These are phyloP conservation scores for Senecio squalidus DNA, from an alignment of 140 eudicot genomes.

Conservation along the genomic window DNA sequence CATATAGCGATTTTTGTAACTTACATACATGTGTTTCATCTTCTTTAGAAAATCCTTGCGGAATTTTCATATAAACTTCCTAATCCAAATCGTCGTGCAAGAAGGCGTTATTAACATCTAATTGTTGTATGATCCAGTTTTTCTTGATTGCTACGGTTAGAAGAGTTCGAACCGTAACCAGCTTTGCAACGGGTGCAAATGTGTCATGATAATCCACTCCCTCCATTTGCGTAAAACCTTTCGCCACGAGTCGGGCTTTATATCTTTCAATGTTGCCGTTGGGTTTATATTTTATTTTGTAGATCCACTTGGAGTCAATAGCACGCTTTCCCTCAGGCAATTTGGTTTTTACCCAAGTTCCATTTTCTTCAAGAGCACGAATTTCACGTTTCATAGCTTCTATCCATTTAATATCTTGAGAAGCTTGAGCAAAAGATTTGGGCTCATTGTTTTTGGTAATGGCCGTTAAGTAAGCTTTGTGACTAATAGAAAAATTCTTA, in stretches of 20 bases:
- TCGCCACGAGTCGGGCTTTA: too few relatives aligned
- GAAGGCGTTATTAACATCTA: not conserved
- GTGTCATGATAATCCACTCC: too few relatives aligned
- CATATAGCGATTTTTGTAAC: not conserved
- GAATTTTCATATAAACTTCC: too few relatives aligned
- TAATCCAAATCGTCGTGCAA: too few relatives aligned
- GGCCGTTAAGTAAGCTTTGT: not conserved
- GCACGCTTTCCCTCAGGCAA: not conserved
- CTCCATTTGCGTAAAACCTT: too few relatives aligned
- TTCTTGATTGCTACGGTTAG: not conserved
- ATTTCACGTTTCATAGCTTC: too few relatives aligned
- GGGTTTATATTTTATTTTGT: not conserved
- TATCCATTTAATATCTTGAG: too few relatives aligned
- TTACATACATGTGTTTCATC: not conserved
- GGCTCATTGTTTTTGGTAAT: not conserved
- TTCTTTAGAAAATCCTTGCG: not conserved
- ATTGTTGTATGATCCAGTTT: not conserved
- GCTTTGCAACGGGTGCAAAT: too few relatives aligned
- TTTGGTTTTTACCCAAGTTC: not conserved
- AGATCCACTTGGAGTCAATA: not conserved
- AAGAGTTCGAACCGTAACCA: not conserved
- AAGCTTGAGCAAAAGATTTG: not conserved
- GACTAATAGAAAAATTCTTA: not conserved
- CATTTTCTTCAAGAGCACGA: not conserved
- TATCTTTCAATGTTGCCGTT: too few relatives aligned